Base-by-base conservation (phyloP, 2,329 filamentous ascomycete genomes). In the Drechmeria coniospora region DNA sequence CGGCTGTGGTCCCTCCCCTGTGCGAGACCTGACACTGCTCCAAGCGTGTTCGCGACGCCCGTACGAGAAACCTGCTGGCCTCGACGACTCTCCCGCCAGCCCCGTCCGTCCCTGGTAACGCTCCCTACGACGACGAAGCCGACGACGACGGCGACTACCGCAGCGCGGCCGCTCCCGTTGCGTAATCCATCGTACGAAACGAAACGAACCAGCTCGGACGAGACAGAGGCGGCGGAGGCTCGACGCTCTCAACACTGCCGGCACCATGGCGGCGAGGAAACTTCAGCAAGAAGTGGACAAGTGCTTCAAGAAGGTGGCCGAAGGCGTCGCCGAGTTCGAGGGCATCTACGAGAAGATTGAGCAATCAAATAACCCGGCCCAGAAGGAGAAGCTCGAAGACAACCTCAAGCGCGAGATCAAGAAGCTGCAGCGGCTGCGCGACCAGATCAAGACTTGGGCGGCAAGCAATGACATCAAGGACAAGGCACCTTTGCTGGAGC, bases 391-490 rank as follows among this genome's bases (percentile, higher is more conserved):
- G 63, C 73, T 92, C 28, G 90, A 98, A 56, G 90, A 98, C 59
- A 83, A 90, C 51, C 68, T 98, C 42, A 98, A 98, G 65, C 83
- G 90, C 51, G 90, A 98, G 61, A 95, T 95, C 70, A 98, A 98
- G 75, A 98, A 98, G 68, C 74, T 98, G 32, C 90, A 98, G 58
- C 73, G 90, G 46, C 77, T 90, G 55, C 79, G 90, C 49, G 90
- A 98, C 56, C 90, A 95, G 64, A 95, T 98, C 65, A 98, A 98
- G 65, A 92, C 87, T 68, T 98, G 90, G 90, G 86, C 87, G 3
- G 81, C 84, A 32, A 86, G 82, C 58, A 93, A 93, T 63, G 90
- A 98, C 53, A 92, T 98, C 71, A 98, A 98, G 67, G 90, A 98
- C 65, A 98, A 98, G 67, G 79, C 80, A 53, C 87, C 87, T 44